Percentiles rank a stretch among this genome's conserved stretches.
phyloP scores from a whole-genome alignment of 2,329 filamentous ascomycete species.

The Nemania sp. region DNA sequence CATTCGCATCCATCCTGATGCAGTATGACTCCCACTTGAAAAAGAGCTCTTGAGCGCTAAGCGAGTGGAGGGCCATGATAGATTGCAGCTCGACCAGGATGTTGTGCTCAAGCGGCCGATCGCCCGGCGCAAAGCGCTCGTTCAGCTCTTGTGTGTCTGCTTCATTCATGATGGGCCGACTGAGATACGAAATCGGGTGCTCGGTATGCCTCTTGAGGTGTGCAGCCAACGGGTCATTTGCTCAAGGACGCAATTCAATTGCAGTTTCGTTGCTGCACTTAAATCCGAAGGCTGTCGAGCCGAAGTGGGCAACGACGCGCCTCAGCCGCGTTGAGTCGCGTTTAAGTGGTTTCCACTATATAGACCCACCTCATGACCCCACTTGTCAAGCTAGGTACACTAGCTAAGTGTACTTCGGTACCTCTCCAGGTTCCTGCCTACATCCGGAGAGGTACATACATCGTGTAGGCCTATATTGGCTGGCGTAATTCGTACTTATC shows the following conservation, averaged over 20 bases:
- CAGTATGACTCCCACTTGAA: conserved; percentile 99
- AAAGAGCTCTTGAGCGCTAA: conserved; percentile 84
- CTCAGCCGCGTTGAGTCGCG: conserved; percentile 25
- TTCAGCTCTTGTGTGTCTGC: conserved; percentile 48
- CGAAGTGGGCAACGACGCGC: conserved; percentile 12
- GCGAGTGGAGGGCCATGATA: conserved; percentile 80
- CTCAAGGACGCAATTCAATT: neutral
- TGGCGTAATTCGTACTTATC: no score
- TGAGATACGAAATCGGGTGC: neutral
- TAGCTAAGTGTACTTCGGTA: no score
- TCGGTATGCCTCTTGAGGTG: neutral
- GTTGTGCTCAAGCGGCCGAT: conserved; percentile 71
- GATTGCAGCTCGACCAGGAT: conserved; percentile 81
- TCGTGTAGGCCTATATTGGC: no score
- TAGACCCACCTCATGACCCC: no score
- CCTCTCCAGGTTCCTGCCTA: no score
- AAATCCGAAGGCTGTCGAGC: conserved; percentile 9
- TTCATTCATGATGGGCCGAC: conserved; percentile 44
- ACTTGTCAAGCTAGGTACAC: no score
- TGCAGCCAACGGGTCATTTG: neutral
- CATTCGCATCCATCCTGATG: conserved; percentile 87
- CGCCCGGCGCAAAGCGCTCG: conserved; percentile 58
- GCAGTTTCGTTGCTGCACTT: neutral
- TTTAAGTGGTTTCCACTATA: conserved; percentile 26
- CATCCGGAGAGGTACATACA: no score